These are phyloP conservation scores for Sugiyamaella sp. DNA, from an alignment of 1,139 yeast species.

Conservation along the genomic window DNA sequence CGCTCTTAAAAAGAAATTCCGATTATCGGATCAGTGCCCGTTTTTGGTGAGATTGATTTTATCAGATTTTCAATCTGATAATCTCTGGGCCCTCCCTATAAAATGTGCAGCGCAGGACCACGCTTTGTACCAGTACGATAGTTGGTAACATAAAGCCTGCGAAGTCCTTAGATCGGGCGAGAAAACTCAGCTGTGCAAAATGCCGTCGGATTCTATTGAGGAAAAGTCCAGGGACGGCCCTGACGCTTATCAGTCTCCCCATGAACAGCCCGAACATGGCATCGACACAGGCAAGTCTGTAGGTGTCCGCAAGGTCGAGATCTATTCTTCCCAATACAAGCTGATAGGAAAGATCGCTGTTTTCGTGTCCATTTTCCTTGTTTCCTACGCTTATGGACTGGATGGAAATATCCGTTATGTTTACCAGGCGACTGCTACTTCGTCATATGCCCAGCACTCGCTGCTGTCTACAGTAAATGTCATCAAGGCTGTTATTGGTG, in stretches of 20 bases:
- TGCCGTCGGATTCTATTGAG: slow-evolving; percentile 6
- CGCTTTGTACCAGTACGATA: neutral
- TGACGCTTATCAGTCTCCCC: neutral
- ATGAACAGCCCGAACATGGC: neutral
- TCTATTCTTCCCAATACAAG: slow-evolving; percentile 42
- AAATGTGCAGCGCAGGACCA: neutral
- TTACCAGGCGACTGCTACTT: slow-evolving; percentile 58
- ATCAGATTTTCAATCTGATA: slow-evolving; percentile 1
- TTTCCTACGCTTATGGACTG: slow-evolving; percentile 69
- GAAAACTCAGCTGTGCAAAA: neutral
- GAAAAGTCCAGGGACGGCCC: slow-evolving; percentile 8
- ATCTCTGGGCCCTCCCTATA: neutral
- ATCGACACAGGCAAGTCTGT: slow-evolving; percentile 15
- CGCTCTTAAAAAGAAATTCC: neutral
- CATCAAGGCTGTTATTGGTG: slow-evolving; percentile 64
- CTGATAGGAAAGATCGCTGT: slow-evolving; percentile 44
- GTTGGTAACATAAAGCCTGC: no score
- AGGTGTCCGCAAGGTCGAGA: slow-evolving; percentile 46
- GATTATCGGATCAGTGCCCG: neutral
- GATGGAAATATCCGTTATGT: slow-evolving; percentile 58
- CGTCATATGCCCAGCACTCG: slow-evolving; percentile 60
- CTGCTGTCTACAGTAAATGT: slow-evolving; percentile 66
- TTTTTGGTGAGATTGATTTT: neutral
- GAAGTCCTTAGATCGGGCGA: neutral
- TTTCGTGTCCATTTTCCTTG: slow-evolving; percentile 57